Evolutionary conservation across 768 basidiomycete species (phyloP).

Genomic region (Leccinum longicurvipes): DNA sequence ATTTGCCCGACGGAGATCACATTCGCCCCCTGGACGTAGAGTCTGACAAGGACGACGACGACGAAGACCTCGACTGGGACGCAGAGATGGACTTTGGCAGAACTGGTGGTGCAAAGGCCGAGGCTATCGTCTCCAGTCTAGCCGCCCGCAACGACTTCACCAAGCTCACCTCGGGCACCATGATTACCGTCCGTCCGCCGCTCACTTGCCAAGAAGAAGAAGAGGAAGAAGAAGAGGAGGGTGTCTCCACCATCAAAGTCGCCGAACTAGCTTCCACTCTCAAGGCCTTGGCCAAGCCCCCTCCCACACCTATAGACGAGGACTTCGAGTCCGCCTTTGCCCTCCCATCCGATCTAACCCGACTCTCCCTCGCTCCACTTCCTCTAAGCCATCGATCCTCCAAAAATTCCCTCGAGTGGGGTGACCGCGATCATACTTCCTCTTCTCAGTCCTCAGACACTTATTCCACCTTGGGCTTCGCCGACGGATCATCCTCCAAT

Average conservation of each 20-base stretch:
- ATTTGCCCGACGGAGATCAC: conserved; percentile 70
- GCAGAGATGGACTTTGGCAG: conserved; percentile 65
- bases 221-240: conserved; percentile 75
- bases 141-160: conserved; percentile 41
- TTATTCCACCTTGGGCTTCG: conserved; percentile 76
- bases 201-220: conserved; percentile 43
- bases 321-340: conserved; percentile 84
- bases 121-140: conserved; percentile 37
- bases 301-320: conserved; percentile 49
- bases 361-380: conserved; percentile 76
- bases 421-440: conserved; percentile 77
- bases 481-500: conserved; percentile 68
- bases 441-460: conserved; percentile 88
- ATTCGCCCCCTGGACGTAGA: conserved; percentile 57
- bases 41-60: conserved; percentile 62
- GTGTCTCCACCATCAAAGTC: conserved; percentile 81
- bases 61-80: conserved; percentile 78
- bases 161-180: conserved; percentile 19
- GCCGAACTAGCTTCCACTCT: conserved; percentile 42
- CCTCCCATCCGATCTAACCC: conserved; percentile 75
- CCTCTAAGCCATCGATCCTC: conserved; percentile 75
- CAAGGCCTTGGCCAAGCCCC: conserved; percentile 33
- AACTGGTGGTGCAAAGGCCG: conserved; percentile 50
- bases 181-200: conserved; percentile 64
- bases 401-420: conserved; percentile 83